Evolutionary conservation across 768 basidiomycete species (phyloP).

Genomic region (Boletus tylopilopsis): DNA sequence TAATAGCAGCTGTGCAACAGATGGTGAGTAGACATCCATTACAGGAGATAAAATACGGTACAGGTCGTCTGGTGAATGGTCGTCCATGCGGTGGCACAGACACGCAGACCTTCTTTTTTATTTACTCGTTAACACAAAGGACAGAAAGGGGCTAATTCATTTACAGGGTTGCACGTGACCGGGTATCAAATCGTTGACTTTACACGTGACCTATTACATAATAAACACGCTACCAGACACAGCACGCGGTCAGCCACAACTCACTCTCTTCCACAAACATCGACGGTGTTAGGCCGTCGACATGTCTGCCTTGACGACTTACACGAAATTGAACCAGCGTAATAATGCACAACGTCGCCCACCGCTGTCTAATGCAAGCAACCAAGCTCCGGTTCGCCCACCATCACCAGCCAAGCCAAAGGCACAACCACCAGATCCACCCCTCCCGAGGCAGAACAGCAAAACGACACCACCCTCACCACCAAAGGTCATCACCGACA

Average conservation of each 20-base stretch:
- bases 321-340: slow-evolving; percentile 34
- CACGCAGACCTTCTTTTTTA: background rate
- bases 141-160: slow-evolving; percentile 15
- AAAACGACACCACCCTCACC: slow-evolving; percentile 81
- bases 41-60: background rate
- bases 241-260: slow-evolving; percentile 19
- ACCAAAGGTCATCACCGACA: slow-evolving; percentile 70
- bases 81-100: no score
- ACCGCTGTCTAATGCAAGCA: slow-evolving; percentile 43
- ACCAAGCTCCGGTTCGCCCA: slow-evolving; percentile 28
- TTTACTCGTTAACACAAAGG: background rate
- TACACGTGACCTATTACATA: slow-evolving; percentile 30
- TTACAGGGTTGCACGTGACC: slow-evolving; percentile 18
- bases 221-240: slow-evolving; percentile 25
- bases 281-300: slow-evolving; percentile 46
- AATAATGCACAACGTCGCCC: slow-evolving; percentile 37
- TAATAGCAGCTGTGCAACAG: background rate
- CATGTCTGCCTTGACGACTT: slow-evolving; percentile 35
- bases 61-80: background rate
- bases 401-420: slow-evolving; percentile 37
- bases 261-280: slow-evolving; percentile 1
- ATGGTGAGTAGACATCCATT: background rate
- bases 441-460: slow-evolving; percentile 76
- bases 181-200: slow-evolving; percentile 15
- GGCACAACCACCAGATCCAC: slow-evolving; percentile 50